A percentile compares a stretch with the other conserved stretches of the same genome.
Conservation (phyloP, 2,329 filamentous ascomycete species). For the Aureobasidium sp. region DNA sequence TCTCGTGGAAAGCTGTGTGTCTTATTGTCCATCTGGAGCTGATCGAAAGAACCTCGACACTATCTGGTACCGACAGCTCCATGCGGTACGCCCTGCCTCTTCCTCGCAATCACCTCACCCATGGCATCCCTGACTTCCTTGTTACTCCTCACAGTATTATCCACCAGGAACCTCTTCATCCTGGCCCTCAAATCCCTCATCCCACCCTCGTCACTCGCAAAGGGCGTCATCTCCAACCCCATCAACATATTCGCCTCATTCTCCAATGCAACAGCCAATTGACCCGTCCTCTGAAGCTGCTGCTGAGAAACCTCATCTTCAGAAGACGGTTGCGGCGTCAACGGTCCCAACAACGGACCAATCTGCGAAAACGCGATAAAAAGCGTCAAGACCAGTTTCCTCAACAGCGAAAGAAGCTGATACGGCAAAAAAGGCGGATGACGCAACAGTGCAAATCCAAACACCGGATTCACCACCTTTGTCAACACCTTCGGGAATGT, state of each 20-base stretch:
- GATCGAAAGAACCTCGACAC: too few relatives aligned
- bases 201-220: constrained; percentile 62
- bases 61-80: constrained; percentile 13
- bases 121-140: constrained; percentile 78
- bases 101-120: constrained; percentile 54
- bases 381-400: constrained; percentile 68
- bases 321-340: not conserved
- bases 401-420: constrained; percentile 68
- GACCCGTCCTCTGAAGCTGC: constrained; percentile 61
- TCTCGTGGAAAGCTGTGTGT: too few relatives aligned
- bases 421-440: constrained; percentile 66
- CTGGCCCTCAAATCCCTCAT: constrained; percentile 59
- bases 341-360: constrained; percentile 48
- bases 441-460: constrained; percentile 37
- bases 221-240: constrained; percentile 74
- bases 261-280: constrained; percentile 49
- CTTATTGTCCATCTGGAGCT: too few relatives aligned
- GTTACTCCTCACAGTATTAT: constrained; percentile 74
- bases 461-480: constrained; percentile 42
- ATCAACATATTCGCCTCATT: constrained; percentile 65
- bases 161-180: constrained; percentile 79
- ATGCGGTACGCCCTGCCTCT: constrained; percentile 14
- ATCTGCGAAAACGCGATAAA: constrained; percentile 81
- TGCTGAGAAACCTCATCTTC: constrained; percentile 42
- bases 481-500: constrained; percentile 39